Evolutionary conservation across 495 filamentous ascomycete species (phyloP).

Genomic region (Astrothelium subdiscretum): DNA sequence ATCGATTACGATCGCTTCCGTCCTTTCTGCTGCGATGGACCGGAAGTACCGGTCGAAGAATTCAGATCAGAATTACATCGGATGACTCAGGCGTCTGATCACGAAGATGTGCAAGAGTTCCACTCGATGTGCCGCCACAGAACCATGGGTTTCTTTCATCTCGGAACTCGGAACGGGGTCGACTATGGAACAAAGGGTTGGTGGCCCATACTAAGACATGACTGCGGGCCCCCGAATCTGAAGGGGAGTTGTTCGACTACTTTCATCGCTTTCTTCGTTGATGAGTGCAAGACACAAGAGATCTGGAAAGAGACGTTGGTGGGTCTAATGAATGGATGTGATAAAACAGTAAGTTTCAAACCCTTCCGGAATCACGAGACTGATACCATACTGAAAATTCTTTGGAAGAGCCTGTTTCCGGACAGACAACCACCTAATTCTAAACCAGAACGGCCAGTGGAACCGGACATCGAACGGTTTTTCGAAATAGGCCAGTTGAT

Average conservation of each 20-base stretch:
- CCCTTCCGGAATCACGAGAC: neutral
- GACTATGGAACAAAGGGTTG: neutral
- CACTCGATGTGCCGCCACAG: neutral
- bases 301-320: neutral
- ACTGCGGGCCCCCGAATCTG: too few species aligned
- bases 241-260: too few species aligned
- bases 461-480: neutral
- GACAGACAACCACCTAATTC: neutral
- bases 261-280: neutral
- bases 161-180: neutral
- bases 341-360: neutral
- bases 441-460: neutral
- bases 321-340: neutral
- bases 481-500: neutral
- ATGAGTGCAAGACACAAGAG: neutral
- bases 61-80: neutral
- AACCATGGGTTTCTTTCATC: neutral
- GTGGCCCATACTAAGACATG: too few species aligned
- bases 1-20: neutral
- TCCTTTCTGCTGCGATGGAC: neutral
- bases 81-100: neutral
- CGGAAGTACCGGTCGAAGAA: neutral
- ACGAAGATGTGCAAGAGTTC: neutral
- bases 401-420: neutral
- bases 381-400: neutral